Evolutionary conservation across 305 asterid species (phyloP).

Genomic region (Rubia balearica): DNA sequence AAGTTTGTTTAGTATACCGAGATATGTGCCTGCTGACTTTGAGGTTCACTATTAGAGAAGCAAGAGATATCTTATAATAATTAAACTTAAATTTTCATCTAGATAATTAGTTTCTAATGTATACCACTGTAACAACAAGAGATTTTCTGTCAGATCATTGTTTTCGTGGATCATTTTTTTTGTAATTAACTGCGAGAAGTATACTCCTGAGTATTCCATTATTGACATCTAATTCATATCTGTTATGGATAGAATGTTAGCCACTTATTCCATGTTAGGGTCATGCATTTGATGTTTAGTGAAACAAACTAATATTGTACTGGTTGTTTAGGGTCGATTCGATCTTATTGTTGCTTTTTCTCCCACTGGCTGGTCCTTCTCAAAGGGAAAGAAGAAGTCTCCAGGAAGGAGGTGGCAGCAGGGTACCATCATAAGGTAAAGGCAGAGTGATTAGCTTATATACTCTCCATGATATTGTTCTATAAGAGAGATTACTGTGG

Average conservation of each 20-base stretch:
- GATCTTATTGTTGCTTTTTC: constrained; percentile 79
- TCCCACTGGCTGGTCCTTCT: constrained; percentile 94
- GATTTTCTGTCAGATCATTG: neutral
- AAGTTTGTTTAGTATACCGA: neutral
- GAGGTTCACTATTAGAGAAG: neutral
- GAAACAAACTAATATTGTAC: neutral
- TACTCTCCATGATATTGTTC: neutral
- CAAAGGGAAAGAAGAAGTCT: constrained; percentile 76
- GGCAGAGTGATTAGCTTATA: neutral
- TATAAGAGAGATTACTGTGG: neutral
- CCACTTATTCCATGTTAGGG: neutral
- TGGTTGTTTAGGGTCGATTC: constrained; percentile 47
- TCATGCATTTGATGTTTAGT: neutral
- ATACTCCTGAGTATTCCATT: neutral
- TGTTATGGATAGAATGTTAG: neutral
- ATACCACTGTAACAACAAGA: neutral
- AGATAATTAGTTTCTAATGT: neutral
- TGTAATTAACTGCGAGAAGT: neutral
- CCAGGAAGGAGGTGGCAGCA: constrained; percentile 88
- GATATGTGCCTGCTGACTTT: neutral
- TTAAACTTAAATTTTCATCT: too few relatives aligned
- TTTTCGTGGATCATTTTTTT: neutral
- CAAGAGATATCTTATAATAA: neutral
- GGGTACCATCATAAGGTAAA: constrained; percentile 92
- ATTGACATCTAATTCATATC: neutral